Evolutionary conservation across 345 rosid genomes (phyloP), one percentile per base, ranked within the genome.

Genomic region (Odontarrhena argentea): DNA sequence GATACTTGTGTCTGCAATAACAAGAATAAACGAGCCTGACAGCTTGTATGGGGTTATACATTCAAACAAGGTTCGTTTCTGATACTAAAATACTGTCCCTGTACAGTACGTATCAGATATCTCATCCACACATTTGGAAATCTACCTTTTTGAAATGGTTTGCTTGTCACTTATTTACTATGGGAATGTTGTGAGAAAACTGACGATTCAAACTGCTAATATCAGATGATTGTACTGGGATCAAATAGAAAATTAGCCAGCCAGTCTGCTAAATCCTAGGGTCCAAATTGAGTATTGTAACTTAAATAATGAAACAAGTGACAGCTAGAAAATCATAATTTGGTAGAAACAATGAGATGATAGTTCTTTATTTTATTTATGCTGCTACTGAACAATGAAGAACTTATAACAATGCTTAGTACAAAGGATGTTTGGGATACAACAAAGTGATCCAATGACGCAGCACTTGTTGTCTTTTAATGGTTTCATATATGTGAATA

Each of bases 1-100:
- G 75, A 81, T 93, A 70, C 92, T 93, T 74, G 78, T 88, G 64
- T 88, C 87, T 28, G 97, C 98, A 63, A 81, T 90, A 65, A 90
- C 87, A 75, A 84, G 82, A 75, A 91, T 93, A 71, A 90, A 93
- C 68, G 97, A 90, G 77, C 94, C 96, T n/a, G 98, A 93, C 81
- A 90, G 94, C 83, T 77, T 93, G 71, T 88, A 93, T 80, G 97
- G 96, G 78, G 84, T 88, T 60, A 82, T 90, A 77, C 96, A 86
- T 78, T 86, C 96, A 36, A 87, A 88, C 73, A 86, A 91, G 86
- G 98, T 93, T 30, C 47, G 85, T 65, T 52, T 47, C 50, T 47
- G 40, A 66, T 52, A 26, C 69, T 55, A 55, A 41, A 38, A 47
- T 24, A 18, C 35, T 65, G 26, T 49, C 44, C 44, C 32, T 25